phyloP scores from a whole-genome alignment of 2,329 filamentous ascomycete species.

The Cryoendolithus antarcticus region DNA sequence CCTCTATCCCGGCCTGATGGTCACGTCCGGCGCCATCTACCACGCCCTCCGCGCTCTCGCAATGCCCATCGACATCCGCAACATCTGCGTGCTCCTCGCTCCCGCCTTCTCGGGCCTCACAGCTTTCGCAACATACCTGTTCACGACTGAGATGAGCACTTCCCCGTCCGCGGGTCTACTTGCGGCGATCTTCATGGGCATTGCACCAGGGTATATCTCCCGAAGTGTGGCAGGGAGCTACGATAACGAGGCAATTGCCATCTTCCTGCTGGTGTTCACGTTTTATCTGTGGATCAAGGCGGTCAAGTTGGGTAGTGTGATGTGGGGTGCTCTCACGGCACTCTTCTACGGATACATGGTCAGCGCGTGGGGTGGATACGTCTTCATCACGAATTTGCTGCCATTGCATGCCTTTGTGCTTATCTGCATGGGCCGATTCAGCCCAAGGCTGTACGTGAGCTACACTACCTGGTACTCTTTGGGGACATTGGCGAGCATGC shows the following conservation, averaged over 20 bases:
- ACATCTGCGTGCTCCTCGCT: conserved; percentile 93
- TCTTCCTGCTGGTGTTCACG: conserved; percentile 95
- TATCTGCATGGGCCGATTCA: conserved; percentile 94
- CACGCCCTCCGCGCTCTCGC: conserved; percentile 80
- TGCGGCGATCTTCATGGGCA: conserved; percentile 93
- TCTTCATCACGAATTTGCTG: conserved; percentile 96
- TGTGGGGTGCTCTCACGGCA: conserved; percentile 90
- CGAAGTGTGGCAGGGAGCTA: conserved; percentile 96
- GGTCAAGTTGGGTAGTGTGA: conserved; percentile 86
- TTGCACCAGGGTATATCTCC: conserved; percentile 93
- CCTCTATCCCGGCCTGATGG: conserved; percentile 97
- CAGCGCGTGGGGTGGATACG: conserved; percentile 97
- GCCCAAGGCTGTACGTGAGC: conserved; percentile 82
- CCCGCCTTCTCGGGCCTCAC: conserved; percentile 91
- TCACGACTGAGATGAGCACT: conserved; percentile 92
- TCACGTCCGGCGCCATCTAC: conserved; percentile 95
- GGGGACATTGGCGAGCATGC: conserved; percentile 94
- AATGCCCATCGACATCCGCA: conserved; percentile 92
- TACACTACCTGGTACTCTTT: conserved; percentile 98
- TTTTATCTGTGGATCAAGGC: conserved; percentile 99
- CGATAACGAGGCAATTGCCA: conserved; percentile 98
- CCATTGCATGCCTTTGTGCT: conserved; percentile 89
- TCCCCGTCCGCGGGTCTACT: conserved; percentile 89
- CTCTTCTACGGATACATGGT: conserved; percentile 99
- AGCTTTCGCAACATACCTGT: conserved; percentile 80